Conservation (phyloP, 192 early-diverging fungal genomes). For the Gaertneriomyces sp. region DNA sequence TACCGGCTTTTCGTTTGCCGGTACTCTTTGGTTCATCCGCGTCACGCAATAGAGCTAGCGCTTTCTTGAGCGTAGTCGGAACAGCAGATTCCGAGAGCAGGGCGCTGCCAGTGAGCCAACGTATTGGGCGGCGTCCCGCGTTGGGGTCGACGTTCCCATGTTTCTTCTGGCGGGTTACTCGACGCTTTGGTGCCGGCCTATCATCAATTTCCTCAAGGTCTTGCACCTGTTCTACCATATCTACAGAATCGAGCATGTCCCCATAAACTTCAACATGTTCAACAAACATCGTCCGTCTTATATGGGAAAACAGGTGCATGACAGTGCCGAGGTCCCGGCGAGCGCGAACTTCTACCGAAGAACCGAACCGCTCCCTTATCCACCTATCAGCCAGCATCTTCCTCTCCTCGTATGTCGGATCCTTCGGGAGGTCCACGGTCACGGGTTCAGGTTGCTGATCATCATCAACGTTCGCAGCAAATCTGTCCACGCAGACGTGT, state of each 20-base stretch:
- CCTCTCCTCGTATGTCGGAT: constrained; percentile 15
- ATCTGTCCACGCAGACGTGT: constrained; percentile 35
- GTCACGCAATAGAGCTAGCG: constrained; percentile 1
- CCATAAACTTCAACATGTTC: constrained; percentile 13
- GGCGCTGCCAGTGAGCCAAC: constrained; percentile 14
- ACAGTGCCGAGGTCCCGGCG: constrained; percentile 48
- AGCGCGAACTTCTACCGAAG: neutral
- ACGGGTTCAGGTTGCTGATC: too few species aligned
- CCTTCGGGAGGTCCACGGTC: too few species aligned
- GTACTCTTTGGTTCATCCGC: neutral
- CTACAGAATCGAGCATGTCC: neutral
- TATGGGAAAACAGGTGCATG: constrained; percentile 69
- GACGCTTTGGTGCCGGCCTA: neutral
- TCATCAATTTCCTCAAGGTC: neutral
- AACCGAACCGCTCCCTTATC: neutral
- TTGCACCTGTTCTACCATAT: neutral
- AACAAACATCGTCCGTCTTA: constrained; percentile 38
- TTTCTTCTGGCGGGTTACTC: neutral
- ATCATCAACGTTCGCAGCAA: constrained; percentile 15
- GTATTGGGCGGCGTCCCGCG: neutral
- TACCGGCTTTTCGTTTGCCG: neutral
- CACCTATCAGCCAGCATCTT: constrained; percentile 23
- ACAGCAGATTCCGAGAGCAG: constrained; percentile 12
- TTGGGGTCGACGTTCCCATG: neutral
- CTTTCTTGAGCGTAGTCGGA: constrained; percentile 23